Conservation (phyloP, 2,329 filamentous ascomycete species). For the Taxawa tesnikishii region DNA sequence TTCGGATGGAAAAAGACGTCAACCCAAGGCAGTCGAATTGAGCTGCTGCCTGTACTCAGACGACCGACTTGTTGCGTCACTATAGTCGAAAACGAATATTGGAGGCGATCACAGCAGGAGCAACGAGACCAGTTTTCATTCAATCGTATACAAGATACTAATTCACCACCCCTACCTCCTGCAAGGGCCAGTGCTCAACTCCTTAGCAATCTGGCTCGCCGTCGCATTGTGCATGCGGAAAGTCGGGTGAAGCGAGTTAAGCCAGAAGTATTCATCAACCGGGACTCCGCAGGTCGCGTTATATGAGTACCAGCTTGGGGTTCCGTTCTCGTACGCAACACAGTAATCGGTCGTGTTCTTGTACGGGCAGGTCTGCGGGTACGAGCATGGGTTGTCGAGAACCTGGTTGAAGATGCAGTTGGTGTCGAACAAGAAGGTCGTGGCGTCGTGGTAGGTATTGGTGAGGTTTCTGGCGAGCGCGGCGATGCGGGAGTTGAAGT, state of each 20-base stretch:
- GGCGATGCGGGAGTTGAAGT: constrained; percentile 38
- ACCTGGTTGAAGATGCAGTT: constrained; percentile 39
- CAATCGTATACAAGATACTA: too few species aligned
- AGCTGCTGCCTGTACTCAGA: too few species aligned
- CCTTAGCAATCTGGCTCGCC: constrained; percentile 34
- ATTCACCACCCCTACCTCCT: too few species aligned
- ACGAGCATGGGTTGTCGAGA: constrained; percentile 38
- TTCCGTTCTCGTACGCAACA: constrained; percentile 37
- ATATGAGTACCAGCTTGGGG: constrained; percentile 25
- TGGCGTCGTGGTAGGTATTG: constrained; percentile 26
- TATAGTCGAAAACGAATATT: too few species aligned
- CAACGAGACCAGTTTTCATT: too few species aligned
- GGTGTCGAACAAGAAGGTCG: constrained; percentile 42
- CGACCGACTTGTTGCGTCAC: too few species aligned
- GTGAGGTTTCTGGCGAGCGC: constrained; percentile 30
- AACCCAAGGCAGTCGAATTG: too few species aligned
- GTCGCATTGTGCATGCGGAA: constrained; percentile 49
- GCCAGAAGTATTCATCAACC: constrained; percentile 53
- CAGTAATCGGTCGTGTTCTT: constrained; percentile 47
- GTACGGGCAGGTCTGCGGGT: constrained; percentile 36
- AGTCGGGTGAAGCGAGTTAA: constrained; percentile 53
- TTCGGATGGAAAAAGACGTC: too few species aligned
- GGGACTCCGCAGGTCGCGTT: constrained; percentile 37
- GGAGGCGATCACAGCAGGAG: too few species aligned
- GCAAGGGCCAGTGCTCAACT: constrained; percentile 9